A percentile compares a stretch with the other conserved stretches of the same genome.
Conservation (phyloP, 75 land plant species). For the Ceratopteris richardii region DNA sequence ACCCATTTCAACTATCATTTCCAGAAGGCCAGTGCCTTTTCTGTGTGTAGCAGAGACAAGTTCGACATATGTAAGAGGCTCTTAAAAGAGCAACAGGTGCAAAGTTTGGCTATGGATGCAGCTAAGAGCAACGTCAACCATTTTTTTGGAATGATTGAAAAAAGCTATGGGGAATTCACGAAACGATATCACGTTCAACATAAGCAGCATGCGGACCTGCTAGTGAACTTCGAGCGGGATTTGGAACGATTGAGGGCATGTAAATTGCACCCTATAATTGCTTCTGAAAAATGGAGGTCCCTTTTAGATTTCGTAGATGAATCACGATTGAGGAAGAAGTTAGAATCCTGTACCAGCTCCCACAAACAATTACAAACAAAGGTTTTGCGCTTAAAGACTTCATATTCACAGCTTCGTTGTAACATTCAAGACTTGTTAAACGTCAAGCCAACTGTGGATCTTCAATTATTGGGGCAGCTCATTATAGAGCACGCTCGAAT, state of each 20-base stretch:
- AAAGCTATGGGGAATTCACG: constrained; percentile 59
- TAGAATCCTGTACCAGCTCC: constrained; percentile 51
- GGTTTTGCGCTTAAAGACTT: constrained; percentile 53
- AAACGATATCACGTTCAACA: constrained; percentile 54
- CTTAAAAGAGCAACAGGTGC: constrained; percentile 57
- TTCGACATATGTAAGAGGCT: constrained; percentile 52
- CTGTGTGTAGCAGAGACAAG: constrained; percentile 31
- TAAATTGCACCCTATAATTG: constrained; percentile 64
- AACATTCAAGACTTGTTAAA: constrained; percentile 48
- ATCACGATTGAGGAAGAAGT: constrained; percentile 39
- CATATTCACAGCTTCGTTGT: constrained; percentile 47
- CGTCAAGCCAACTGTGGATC: constrained; percentile 27
- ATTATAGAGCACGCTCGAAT: constrained; percentile 51
- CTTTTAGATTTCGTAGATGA: constrained; percentile 80
- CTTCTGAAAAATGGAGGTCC: constrained; percentile 40
- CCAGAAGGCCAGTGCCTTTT: no score
- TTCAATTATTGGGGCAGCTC: constrained; percentile 37
- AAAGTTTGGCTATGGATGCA: constrained; percentile 77
- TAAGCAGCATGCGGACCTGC: constrained; percentile 48
- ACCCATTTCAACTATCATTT: no score
- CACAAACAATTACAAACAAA: constrained; percentile 71
- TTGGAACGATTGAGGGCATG: constrained; percentile 51
- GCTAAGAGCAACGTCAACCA: constrained; percentile 67
- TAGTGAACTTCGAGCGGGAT: constrained; percentile 50
- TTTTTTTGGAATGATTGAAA: constrained; percentile 42